These are phyloP conservation scores for Jimgerdemannia flammicorona DNA, from an alignment of 192 early-diverging fungal species.

Conservation along the genomic window DNA sequence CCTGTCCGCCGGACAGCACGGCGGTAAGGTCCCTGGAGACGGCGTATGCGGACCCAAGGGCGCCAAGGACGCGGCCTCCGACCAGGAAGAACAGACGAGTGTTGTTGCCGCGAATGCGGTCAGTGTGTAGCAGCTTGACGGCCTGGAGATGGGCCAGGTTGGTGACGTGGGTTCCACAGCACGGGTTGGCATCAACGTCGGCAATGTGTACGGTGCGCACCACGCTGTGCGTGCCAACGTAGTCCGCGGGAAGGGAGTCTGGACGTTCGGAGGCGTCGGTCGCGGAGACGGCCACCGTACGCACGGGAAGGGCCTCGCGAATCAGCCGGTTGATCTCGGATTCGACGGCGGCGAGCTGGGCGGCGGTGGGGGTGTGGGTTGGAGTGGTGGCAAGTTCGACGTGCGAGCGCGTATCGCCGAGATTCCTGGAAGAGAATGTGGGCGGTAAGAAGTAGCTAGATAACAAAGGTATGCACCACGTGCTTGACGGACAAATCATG, in stretches of 20 bases:
- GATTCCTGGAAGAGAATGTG: slow-evolving; percentile 27
- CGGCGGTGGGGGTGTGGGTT: slow-evolving; percentile 28
- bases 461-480: neutral
- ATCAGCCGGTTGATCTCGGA: slow-evolving; percentile 53
- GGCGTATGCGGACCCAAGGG: slow-evolving; percentile 31
- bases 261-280: slow-evolving; percentile 43
- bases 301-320: slow-evolving; percentile 40
- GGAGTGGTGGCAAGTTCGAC: slow-evolving; percentile 52
- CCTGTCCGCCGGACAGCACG: slow-evolving; percentile 33
- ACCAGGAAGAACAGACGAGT: slow-evolving; percentile 64
- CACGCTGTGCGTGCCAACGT: slow-evolving; percentile 29
- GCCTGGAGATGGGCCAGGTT: slow-evolving; percentile 58
- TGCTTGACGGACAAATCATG: neutral
- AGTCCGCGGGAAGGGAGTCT: slow-evolving; percentile 50
- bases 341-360: slow-evolving; percentile 48
- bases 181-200: slow-evolving; percentile 57
- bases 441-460: slow-evolving; percentile 4
- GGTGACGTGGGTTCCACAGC: slow-evolving; percentile 71
- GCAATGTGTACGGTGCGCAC: slow-evolving; percentile 47
- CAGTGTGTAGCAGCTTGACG: slow-evolving; percentile 60
- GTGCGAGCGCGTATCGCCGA: slow-evolving; percentile 52
- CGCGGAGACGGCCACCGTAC: slow-evolving; percentile 20
- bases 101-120: slow-evolving; percentile 62
- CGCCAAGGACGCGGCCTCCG: slow-evolving; percentile 54
- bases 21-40: slow-evolving; percentile 28